Percentiles rank a stretch among this genome's conserved stretches.
These are phyloP conservation scores for Hyaloscypha bicolor DNA, from an alignment of 495 filamentous ascomycete species.

Conservation along the genomic window DNA sequence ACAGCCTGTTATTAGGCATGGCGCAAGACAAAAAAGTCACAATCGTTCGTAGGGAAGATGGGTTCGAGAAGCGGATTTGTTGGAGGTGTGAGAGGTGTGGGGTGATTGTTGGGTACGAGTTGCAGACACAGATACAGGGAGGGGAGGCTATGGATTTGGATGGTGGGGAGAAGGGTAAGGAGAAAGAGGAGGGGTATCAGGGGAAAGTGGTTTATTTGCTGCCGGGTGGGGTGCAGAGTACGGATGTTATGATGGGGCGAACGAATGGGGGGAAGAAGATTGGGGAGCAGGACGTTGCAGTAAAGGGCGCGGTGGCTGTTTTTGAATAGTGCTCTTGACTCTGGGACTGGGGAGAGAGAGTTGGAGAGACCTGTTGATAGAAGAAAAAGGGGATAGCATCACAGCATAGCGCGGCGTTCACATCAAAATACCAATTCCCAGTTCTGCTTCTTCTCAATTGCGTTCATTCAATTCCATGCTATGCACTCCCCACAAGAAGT, in stretches of 20 bases:
- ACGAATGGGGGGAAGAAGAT: conserved; percentile 26
- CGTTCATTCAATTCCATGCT: conserved; percentile 3
- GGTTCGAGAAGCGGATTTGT: conserved; percentile 71
- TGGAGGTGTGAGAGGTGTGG: conserved; percentile 65
- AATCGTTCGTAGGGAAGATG: conserved; percentile 63
- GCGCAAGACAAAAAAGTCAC: conserved; percentile 50
- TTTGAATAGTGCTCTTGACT: conserved; percentile 10
- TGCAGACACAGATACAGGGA: conserved; percentile 35
- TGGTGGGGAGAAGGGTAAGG: conserved; percentile 17
- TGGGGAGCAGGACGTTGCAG: conserved; percentile 20
- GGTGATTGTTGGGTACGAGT: conserved; percentile 64
- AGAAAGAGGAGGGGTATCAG: conserved; percentile 26
- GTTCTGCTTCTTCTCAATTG: neutral
- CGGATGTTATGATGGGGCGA: conserved; percentile 41
- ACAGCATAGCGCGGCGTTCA: conserved; percentile 10
- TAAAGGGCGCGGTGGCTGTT: conserved; percentile 8
- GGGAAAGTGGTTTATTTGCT: conserved; percentile 57
- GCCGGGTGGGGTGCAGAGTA: conserved; percentile 55
- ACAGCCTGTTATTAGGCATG: conserved; percentile 35
- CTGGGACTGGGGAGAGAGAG: neutral
- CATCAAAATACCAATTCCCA: neutral
- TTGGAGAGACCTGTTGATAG: neutral
- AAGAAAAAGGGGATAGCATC: too few species aligned
- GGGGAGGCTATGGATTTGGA: conserved; percentile 29
- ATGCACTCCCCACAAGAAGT: neutral